phyloP scores from a whole-genome alignment of 345 rosid genomes.

The Euphorbia tirucalli region DNA sequence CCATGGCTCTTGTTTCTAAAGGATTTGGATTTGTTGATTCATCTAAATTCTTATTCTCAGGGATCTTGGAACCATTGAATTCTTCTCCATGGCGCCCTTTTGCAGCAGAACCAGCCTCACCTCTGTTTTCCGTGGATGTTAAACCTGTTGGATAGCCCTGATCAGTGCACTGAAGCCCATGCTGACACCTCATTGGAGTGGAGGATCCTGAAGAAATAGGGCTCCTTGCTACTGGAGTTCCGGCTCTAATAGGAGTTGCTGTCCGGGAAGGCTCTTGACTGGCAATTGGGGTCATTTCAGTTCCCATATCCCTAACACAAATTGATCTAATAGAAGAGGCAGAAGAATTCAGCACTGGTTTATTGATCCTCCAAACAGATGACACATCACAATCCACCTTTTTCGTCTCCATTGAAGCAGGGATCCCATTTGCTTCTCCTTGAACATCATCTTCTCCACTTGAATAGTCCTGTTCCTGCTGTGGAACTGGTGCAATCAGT shows the following conservation, averaged over 20 bases:
- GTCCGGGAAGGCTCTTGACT: constrained; percentile 96
- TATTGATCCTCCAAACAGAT: constrained; percentile 52
- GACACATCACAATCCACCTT: constrained; percentile 73
- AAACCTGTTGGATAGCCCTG: constrained; percentile 27
- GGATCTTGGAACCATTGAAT: constrained; percentile 11
- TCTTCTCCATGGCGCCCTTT: constrained; percentile 27
- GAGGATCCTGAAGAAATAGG: constrained; percentile 77
- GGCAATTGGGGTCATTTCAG: constrained; percentile 92
- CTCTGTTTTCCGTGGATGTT: constrained; percentile 28
- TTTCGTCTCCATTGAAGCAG: constrained; percentile 51
- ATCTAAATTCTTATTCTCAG: constrained; percentile 25
- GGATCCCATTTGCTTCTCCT: constrained; percentile 32
- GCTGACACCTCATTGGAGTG: constrained; percentile 62
- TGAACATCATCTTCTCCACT: constrained; percentile 51
- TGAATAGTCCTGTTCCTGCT: constrained; percentile 53
- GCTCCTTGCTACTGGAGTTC: constrained; percentile 68
- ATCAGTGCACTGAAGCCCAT: constrained; percentile 23
- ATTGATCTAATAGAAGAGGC: constrained; percentile 56
- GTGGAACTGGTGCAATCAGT: constrained; percentile 79
- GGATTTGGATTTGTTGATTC: constrained; percentile 43
- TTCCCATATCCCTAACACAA: constrained; percentile 91
- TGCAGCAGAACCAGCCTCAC: constrained; percentile 20
- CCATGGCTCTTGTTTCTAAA: constrained; percentile 69
- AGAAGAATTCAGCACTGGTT: constrained; percentile 39
- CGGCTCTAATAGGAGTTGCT: constrained; percentile 74